Conservation (phyloP, 2,329 filamentous ascomycete species). For the Epichloe festucae region DNA sequence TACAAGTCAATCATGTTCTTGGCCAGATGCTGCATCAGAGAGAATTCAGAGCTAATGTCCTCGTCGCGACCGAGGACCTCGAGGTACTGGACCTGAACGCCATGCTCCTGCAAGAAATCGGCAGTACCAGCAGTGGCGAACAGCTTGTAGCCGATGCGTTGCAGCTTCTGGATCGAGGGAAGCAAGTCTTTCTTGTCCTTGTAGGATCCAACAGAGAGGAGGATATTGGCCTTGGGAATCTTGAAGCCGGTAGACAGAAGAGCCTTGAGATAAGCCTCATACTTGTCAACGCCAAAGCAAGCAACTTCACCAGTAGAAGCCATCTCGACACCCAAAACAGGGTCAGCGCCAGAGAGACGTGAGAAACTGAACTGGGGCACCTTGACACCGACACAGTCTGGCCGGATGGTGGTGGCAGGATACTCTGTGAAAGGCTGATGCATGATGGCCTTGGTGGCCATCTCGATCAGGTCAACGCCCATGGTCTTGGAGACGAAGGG, state of each 20-base stretch:
- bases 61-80: conserved; percentile 73
- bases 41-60: conserved; percentile 90
- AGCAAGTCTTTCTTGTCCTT: conserved; percentile 98
- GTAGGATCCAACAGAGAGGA: conserved; percentile 90
- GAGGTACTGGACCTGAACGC: conserved; percentile 82
- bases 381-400: conserved; percentile 88
- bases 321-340: conserved; percentile 96
- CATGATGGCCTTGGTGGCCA: conserved; percentile 97
- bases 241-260: conserved; percentile 93
- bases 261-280: conserved; percentile 95
- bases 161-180: conserved; percentile 77
- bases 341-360: conserved; percentile 86
- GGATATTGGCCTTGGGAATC: conserved; percentile 86
- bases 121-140: conserved; percentile 95
- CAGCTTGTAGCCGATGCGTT: conserved; percentile 85
- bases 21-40: conserved; percentile 86
- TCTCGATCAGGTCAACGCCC: conserved; percentile 93
- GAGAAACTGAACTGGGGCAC: conserved; percentile 99
- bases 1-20: conserved; percentile 98
- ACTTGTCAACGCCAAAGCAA: conserved; percentile 90
- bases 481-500: conserved; percentile 98
- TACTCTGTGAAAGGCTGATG: conserved; percentile 72
- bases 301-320: conserved; percentile 97
- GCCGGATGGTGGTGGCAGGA: conserved; percentile 59
- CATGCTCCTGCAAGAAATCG: conserved; percentile 89